Evolutionary conservation across 306 rosid genomes (phyloP).

Genomic region (Vigna unguiculata): DNA sequence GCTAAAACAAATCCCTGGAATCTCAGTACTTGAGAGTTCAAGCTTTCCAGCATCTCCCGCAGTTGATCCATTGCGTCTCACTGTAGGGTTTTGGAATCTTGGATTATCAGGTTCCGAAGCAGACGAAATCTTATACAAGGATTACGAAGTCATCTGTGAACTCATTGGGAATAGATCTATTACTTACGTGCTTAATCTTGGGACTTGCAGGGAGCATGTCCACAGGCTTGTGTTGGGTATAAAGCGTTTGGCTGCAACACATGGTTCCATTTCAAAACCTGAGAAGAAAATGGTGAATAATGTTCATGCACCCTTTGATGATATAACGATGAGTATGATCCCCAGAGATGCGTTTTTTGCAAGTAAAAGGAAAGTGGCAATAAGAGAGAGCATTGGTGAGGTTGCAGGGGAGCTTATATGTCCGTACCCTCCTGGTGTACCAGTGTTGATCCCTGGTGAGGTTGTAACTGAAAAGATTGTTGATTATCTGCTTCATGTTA

Average conservation of each 20-base stretch:
- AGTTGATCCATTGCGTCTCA: constrained; percentile 78
- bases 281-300: constrained; percentile 36
- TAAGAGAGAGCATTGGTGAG: constrained; percentile 67
- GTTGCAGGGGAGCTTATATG: constrained; percentile 84
- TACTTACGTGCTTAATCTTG: constrained; percentile 76
- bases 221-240: constrained; percentile 68
- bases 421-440: constrained; percentile 91
- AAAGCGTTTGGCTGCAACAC: constrained; percentile 54
- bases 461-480: constrained; percentile 62
- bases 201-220: constrained; percentile 70
- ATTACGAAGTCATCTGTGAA: constrained; percentile 74
- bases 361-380: constrained; percentile 62
- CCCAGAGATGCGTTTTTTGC: constrained; percentile 92
- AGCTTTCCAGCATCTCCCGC: constrained; percentile 57
- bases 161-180: constrained; percentile 71
- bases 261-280: constrained; percentile 32
- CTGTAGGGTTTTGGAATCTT: constrained; percentile 81
- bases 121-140: constrained; percentile 62
- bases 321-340: constrained; percentile 56
- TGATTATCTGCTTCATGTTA: constrained; percentile 66
- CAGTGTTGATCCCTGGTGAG: constrained; percentile 82
- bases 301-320: constrained; percentile 56
- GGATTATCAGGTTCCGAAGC: constrained; percentile 86
- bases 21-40: constrained; percentile 64
- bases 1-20: constrained; percentile 57